Evolutionary conservation across 1,284 basidiomycete genomes (phyloP), one percentile per base, ranked within the genome.

Genomic region (Ustilago bromivora): DNA sequence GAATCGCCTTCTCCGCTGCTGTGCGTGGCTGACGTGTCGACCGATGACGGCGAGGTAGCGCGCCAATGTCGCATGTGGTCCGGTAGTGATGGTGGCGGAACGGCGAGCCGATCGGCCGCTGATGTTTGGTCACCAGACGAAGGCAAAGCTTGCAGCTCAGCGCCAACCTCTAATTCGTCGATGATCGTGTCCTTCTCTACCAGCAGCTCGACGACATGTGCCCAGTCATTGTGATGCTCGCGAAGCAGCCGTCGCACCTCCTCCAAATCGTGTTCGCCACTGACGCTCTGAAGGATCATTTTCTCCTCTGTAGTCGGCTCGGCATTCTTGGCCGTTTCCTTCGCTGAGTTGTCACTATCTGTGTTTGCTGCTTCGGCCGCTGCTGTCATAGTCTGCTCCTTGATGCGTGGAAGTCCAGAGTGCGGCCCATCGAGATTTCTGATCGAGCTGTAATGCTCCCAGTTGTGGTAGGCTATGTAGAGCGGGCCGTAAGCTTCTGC

Each of bases 381-480:
- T 6, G 58, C 61, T 12, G 64, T 41, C 13, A 74, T 57, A 15
- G n/a, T 61, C 13, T 58, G 61, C 85, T 94, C 92, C 54, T 88
- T 86, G 12, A 95, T 90, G 62, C 88, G 88, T 4, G 94, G 94
- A 5, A 92, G 87, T 7, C 94, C 94, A 0, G 90, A 88, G 82
- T 95, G 94, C 0, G 94, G 94, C 3, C 94, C 94, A n/a, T 89
- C 89, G 38, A 94, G 87, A 85, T 93, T 95, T 46, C 94, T 92
- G 60, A 96, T 92, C 23, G 92, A 94, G n/a, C 93, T 94, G 84
- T 95, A 96, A 85, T 96, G 94, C 83, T 96, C 93, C 93, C 93
- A 95, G 81, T 94, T 93, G 83, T 95, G 92, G 84, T 95, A 95
- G 38, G 84, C 84, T 56, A 85, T 76, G 69, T 82, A 82, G 17